These are phyloP conservation scores for Przewalskia tangutica DNA, from an alignment of 257 asterid species.

Conservation along the genomic window DNA sequence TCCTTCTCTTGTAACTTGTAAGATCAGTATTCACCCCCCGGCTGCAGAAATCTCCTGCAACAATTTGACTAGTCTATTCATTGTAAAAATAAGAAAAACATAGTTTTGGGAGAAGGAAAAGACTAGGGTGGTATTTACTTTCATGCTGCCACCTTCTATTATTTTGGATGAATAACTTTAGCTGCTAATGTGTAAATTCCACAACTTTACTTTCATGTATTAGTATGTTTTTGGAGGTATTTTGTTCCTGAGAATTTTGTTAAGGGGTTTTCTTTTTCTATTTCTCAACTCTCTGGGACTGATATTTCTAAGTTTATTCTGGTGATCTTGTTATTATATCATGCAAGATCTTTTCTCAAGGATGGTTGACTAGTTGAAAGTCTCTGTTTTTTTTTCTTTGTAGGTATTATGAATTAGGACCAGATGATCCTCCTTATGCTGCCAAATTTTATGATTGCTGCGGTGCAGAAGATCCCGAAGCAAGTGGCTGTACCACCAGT, in stretches of 20 bases:
- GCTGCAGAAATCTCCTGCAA: not conserved
- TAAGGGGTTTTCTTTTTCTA: not conserved
- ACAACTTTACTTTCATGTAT: not conserved
- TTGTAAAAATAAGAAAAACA: not conserved
- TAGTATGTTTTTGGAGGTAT: not conserved
- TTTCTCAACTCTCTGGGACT: not conserved
- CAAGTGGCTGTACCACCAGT: conserved; percentile 70
- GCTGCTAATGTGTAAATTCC: not conserved
- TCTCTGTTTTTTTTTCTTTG: not conserved
- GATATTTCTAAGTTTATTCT: not conserved
- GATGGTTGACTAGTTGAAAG: not conserved
- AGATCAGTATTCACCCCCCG: not conserved
- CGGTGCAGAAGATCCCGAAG: conserved; percentile 71
- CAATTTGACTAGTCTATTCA: not conserved
- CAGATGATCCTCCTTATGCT: conserved; percentile 85
- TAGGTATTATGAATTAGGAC: conserved; percentile 87
- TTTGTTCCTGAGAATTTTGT: not conserved
- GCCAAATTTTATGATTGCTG: conserved; percentile 94
- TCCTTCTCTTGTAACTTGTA: not conserved
- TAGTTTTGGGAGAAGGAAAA: not conserved
- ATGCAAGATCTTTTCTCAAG: not conserved
- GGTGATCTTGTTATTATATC: not conserved
- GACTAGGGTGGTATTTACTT: not conserved
- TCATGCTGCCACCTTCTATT: not conserved
- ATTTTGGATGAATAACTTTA: not conserved